Conservation (phyloP, 371 early-diverging fungal species). For the Apophysomyces variabilis region DNA sequence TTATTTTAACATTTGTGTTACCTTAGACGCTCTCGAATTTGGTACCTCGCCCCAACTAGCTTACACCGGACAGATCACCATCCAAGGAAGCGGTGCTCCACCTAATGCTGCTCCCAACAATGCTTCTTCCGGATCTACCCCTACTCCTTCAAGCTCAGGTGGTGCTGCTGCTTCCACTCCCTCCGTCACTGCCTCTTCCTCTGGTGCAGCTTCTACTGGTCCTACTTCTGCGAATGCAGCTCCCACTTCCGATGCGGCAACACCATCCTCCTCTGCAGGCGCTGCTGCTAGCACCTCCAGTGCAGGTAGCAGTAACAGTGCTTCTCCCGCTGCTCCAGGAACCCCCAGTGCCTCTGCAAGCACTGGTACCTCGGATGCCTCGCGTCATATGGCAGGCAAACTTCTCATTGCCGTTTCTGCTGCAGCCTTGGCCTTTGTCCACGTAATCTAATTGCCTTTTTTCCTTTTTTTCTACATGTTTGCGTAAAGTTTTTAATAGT, state of each 20-base stretch:
- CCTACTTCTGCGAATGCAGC: background rate
- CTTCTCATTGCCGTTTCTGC: background rate
- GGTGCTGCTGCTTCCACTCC: background rate
- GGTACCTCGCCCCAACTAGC: conserved; percentile 12
- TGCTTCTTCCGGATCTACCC: background rate
- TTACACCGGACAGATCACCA: conserved; percentile 14
- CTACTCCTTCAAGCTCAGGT: background rate
- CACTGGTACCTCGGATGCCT: background rate
- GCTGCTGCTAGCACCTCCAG: background rate
- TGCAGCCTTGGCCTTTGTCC: background rate
- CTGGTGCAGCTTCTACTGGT: background rate
- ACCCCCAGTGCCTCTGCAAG: conserved; percentile 2
- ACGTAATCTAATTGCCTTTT: background rate
- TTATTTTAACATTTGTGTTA: background rate
- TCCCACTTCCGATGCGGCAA: background rate
- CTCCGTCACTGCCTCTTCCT: background rate
- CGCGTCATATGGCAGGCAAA: background rate
- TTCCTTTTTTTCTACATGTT: background rate
- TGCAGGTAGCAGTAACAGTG: background rate
- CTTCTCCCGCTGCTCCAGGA: background rate
- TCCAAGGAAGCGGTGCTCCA: conserved; percentile 4
- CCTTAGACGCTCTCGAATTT: conserved; percentile 17
- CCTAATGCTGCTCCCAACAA: background rate
- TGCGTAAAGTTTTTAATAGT: conserved; percentile 5
- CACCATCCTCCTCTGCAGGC: background rate